Conservation (phyloP, 768 basidiomycete genomes). For the Boletus sensibilis region DNA sequence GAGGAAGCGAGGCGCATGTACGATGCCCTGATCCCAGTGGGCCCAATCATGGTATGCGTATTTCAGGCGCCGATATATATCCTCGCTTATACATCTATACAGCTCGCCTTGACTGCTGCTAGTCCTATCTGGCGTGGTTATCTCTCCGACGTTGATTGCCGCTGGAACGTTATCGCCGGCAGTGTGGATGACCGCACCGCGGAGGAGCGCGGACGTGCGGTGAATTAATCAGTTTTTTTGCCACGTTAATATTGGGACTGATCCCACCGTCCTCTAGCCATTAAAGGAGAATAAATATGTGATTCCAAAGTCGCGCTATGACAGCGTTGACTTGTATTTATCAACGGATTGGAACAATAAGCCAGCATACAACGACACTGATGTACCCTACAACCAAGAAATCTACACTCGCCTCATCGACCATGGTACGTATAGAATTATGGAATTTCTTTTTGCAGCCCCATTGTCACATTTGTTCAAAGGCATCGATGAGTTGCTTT, state of each 20-base stretch:
- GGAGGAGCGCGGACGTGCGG: constrained; percentile 78
- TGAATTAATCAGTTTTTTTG: constrained; percentile 48
- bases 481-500: constrained; percentile 86
- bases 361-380: constrained; percentile 91
- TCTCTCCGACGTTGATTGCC: constrained; percentile 94
- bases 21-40: constrained; percentile 92
- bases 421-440: constrained; percentile 52
- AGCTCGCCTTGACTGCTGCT: constrained; percentile 93
- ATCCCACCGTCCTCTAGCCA: constrained; percentile 48
- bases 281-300: constrained; percentile 67
- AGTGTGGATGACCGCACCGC: constrained; percentile 96
- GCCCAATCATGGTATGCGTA: constrained; percentile 82
- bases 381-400: constrained; percentile 71
- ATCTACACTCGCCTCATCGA: constrained; percentile 72
- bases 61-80: background rate
- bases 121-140: constrained; percentile 95
- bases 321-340: constrained; percentile 92
- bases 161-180: constrained; percentile 99
- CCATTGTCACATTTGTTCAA: background rate
- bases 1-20: constrained; percentile 90
- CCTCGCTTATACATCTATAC: constrained; percentile 11
- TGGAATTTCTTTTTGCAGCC: background rate
- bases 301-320: constrained; percentile 97
- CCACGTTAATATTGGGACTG: constrained; percentile 3
- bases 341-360: constrained; percentile 84